phyloP scores from a whole-genome alignment of 1,284 basidiomycete species.

The Ceratobasidium sp. region DNA sequence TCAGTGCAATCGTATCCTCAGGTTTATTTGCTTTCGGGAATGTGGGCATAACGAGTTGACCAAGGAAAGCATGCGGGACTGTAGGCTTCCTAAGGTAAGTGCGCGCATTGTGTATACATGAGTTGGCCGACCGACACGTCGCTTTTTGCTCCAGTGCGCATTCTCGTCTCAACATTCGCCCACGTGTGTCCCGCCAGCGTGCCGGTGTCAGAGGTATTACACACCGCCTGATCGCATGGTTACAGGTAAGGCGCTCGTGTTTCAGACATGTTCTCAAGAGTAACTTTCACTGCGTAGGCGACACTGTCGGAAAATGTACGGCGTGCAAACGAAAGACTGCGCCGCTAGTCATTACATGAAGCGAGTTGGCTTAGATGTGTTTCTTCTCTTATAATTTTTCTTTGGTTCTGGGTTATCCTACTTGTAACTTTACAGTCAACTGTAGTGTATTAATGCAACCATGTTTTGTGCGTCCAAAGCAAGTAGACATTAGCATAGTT shows the following conservation, averaged over 20 bases:
- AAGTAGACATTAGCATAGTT: not conserved
- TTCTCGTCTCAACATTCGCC: slow-evolving; percentile 28
- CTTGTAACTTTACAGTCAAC: not conserved
- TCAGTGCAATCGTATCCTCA: slow-evolving; percentile 34
- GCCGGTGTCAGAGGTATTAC: slow-evolving; percentile 32
- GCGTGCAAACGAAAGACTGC: slow-evolving; percentile 27
- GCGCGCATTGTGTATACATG: slow-evolving; percentile 1
- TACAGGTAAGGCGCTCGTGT: not conserved
- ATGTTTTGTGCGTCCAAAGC: not conserved
- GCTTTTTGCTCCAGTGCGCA: slow-evolving; percentile 23
- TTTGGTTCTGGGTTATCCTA: not conserved
- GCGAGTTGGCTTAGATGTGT: not conserved
- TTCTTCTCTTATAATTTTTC: not conserved
- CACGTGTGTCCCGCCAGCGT: slow-evolving; percentile 20
- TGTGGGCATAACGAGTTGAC: slow-evolving; percentile 34
- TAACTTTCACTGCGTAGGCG: not conserved
- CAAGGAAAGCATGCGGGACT: slow-evolving; percentile 31
- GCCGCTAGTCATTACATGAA: slow-evolving; percentile 32
- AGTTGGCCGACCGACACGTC: not conserved
- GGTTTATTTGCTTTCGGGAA: slow-evolving; percentile 36
- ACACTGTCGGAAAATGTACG: slow-evolving; percentile 22
- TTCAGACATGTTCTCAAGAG: slow-evolving; percentile 6
- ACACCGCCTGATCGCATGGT: slow-evolving; percentile 30
- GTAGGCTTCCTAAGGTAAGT: slow-evolving; percentile 7
- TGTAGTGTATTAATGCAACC: not conserved